phyloP scores from a whole-genome alignment of 225 moss, liverwort and hornwort species.

The Pseudisothecium myosuroides region DNA sequence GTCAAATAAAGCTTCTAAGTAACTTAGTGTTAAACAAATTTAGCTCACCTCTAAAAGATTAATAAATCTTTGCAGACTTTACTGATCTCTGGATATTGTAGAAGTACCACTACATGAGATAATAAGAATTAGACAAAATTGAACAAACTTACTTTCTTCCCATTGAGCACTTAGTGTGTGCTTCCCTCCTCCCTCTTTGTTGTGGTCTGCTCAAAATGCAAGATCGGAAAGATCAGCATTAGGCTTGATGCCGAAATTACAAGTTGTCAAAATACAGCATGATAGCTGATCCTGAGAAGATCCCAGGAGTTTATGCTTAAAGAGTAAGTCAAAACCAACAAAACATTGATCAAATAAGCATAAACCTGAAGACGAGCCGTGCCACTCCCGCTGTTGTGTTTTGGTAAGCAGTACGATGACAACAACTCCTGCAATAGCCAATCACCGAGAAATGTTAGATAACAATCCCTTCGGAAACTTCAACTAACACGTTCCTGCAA shows the following conservation, averaged over 20 bases:
- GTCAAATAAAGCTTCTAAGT: not conserved
- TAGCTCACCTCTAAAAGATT: not conserved
- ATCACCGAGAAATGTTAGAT: not conserved
- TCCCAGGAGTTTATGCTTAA: not conserved
- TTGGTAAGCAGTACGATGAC: not conserved
- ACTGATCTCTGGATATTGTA: not conserved
- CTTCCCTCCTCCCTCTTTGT: not conserved
- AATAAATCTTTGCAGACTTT: not conserved
- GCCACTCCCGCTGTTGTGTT: not conserved
- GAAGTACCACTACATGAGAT: not conserved
- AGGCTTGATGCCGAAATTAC: not conserved
- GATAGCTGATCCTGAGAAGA: not conserved
- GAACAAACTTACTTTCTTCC: slow-evolving; percentile 36
- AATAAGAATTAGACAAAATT: not conserved
- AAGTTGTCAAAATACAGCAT: not conserved
- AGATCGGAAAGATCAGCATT: not conserved
- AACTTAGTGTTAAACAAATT: not conserved
- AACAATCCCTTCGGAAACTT: not conserved
- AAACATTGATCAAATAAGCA: not conserved
- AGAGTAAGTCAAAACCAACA: not conserved
- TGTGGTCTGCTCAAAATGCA: not conserved
- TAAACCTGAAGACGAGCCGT: not conserved
- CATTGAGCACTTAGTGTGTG: not conserved
- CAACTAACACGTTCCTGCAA: not conserved
- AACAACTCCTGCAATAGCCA: not conserved